phyloP scores from a whole-genome alignment of 768 basidiomycete species.

The Suillus plorans region DNA sequence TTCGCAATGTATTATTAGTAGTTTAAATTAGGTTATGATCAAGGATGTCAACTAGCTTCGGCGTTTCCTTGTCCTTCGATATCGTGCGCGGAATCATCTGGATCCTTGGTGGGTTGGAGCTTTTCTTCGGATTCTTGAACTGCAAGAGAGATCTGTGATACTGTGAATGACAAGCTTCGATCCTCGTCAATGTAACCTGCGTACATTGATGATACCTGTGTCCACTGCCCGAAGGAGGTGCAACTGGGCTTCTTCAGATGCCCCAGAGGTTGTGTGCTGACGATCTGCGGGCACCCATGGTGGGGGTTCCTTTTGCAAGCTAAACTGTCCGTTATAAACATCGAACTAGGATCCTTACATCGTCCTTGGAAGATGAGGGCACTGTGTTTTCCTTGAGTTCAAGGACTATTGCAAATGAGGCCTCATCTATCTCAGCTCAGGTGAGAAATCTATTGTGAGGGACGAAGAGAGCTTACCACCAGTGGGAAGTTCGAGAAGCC shows the following conservation, averaged over 20 bases:
- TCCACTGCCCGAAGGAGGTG: conserved; percentile 79
- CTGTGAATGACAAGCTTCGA: not conserved
- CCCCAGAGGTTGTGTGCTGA: conserved; percentile 67
- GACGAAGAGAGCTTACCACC: conserved; percentile 37
- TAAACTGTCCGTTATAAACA: not conserved
- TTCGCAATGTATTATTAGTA: conserved; percentile 12
- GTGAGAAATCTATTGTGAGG: conserved; percentile 3
- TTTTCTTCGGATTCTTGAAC: conserved; percentile 83
- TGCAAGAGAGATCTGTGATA: conserved; percentile 62
- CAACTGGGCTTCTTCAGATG: conserved; percentile 64
- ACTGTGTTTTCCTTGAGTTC: conserved; percentile 71
- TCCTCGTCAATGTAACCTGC: not conserved
- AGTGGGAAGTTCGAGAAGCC: conserved; percentile 46
- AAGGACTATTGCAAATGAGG: conserved; percentile 80
- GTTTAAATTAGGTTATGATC: conserved; percentile 5
- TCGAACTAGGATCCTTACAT: conserved; percentile 31
- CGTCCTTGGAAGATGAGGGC: conserved; percentile 50
- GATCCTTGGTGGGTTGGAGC: conserved; percentile 30
- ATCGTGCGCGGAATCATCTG: conserved; percentile 4
- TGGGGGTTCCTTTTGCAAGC: conserved; percentile 52
- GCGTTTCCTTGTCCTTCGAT: conserved; percentile 15
- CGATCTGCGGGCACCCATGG: conserved; percentile 78
- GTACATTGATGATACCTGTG: conserved; percentile 79
- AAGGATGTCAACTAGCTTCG: conserved; percentile 1
- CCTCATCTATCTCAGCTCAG: conserved; percentile 48